Percentiles rank a stretch among this genome's conserved stretches.
Conservation (phyloP, 1,284 basidiomycete genomes). For the Wallemia ichthyophaga region DNA sequence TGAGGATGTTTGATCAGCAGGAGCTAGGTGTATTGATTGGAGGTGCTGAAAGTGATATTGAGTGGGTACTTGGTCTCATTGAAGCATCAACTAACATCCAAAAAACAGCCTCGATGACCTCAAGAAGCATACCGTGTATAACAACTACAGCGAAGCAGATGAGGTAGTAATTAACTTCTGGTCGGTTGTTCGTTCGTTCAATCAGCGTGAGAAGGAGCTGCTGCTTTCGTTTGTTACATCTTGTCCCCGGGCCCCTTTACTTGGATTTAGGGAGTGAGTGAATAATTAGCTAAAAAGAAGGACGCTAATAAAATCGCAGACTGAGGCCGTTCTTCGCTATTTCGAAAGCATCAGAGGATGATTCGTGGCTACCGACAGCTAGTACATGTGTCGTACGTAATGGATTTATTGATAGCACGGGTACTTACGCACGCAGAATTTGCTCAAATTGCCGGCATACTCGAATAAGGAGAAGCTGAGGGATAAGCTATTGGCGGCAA, state of each 20-base stretch:
- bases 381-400: conserved; percentile 34
- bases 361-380: conserved; percentile 41
- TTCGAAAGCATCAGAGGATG: conserved; percentile 38
- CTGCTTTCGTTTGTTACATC: conserved; percentile 68
- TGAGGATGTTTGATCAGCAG: conserved; percentile 75
- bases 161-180: conserved; percentile 43
- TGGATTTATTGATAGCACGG: neutral
- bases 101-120: conserved; percentile 52
- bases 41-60: conserved; percentile 30
- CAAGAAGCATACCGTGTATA: conserved; percentile 38
- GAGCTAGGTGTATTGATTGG: conserved; percentile 29
- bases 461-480: conserved; percentile 28
- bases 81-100: conserved; percentile 13
- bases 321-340: conserved; percentile 60
- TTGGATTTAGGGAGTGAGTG: conserved; percentile 1
- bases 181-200: conserved; percentile 20
- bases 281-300: neutral
- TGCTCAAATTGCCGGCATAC: conserved; percentile 35
- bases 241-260: conserved; percentile 65
- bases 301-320: conserved; percentile 1
- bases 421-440: conserved; percentile 1
- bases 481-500: conserved; percentile 30
- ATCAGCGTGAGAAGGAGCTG: conserved; percentile 34
- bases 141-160: conserved; percentile 40
- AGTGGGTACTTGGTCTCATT: neutral